phyloP scores from a whole-genome alignment of 148 eudicot species.

The Chenopodium album region DNA sequence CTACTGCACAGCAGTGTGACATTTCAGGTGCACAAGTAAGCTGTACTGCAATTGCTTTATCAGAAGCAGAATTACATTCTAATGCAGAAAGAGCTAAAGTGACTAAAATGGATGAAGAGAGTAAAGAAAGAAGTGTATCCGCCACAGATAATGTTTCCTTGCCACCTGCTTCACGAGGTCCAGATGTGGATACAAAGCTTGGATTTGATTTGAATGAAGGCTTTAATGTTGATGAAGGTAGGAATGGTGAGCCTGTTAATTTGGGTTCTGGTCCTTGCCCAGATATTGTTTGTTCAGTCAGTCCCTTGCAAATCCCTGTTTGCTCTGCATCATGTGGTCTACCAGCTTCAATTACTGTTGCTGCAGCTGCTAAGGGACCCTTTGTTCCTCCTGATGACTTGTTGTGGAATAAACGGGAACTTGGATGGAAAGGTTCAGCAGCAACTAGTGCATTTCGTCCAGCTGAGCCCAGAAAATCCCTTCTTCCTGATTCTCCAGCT shows the following conservation, averaged over 20 bases:
- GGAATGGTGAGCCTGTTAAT: constrained; percentile 37
- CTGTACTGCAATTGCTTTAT: not conserved
- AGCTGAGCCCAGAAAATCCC: constrained; percentile 73
- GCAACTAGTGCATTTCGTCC: constrained; percentile 96
- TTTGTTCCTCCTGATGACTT: constrained; percentile 67
- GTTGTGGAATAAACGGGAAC: constrained; percentile 56
- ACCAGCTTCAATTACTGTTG: constrained; percentile 52
- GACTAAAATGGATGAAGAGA: constrained; percentile 5
- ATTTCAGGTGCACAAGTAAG: not conserved
- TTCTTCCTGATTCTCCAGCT: constrained; percentile 32
- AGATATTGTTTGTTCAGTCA: constrained; percentile 30
- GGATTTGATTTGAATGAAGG: constrained; percentile 78
- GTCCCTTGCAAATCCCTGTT: constrained; percentile 33
- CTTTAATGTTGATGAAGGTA: constrained; percentile 58
- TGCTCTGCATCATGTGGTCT: constrained; percentile 32
- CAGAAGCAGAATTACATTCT: constrained; percentile 3
- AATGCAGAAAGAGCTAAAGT: not conserved
- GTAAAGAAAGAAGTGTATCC: constrained; percentile 13
- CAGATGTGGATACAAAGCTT: constrained; percentile 40
- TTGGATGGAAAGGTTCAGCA: constrained; percentile 92
- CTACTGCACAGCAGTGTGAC: not conserved
- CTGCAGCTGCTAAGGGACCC: constrained; percentile 73
- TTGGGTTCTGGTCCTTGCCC: constrained; percentile 25
- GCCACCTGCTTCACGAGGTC: constrained; percentile 27
- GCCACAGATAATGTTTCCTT: constrained; percentile 23